Base-by-base conservation (phyloP, 441 rosid species). In the Geranium incanum region DNA sequence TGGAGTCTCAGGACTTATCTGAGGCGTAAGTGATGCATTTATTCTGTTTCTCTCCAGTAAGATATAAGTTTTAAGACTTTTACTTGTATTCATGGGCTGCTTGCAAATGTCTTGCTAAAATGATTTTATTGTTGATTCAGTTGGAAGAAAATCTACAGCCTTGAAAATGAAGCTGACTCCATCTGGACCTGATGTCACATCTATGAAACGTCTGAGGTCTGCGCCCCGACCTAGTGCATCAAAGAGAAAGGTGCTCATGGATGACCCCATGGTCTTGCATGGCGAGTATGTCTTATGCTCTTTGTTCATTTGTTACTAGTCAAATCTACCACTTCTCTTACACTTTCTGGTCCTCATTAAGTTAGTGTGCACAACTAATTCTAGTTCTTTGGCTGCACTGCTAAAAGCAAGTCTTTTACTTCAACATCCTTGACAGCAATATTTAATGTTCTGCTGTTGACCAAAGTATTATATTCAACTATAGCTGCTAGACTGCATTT, bases 171-270 rank as follows among this genome's bases (percentile, higher is more conserved):
- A 85, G 78, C 86, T 92, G 28, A 86, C 91, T 45, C 97, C 88
- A 66, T 78, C 89, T 64, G 86, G 81, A 15, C 84, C 79, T 78
- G 93, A 89, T 81, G 72, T 82, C 68, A 81, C 81, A 70, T 73
- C 96, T 36, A 77, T 76, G 70, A 95, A 95, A 78, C 96, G 96
- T 66, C 43, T 73, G 28, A 85, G 87, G 62, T 52, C 87, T 77
- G 81, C 87, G 72, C 78, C 88, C 18, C 90, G 88, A 43, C 74
- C 90, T 71, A 86, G 84, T 80, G 79, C 85, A 68, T 72, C 80
- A 37, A 95, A 91, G 89, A 91, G 98, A 85, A 95, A 95, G 89
- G 93, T 90, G 82, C 87, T 88, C 69, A 82, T 93, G 86, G 99
- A 95, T 78, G 98, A 95, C 75, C 78, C 84, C 21, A 89, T 93